phyloP scores from a whole-genome alignment of 768 basidiomycete species.

The Lactifluus rugatus region DNA sequence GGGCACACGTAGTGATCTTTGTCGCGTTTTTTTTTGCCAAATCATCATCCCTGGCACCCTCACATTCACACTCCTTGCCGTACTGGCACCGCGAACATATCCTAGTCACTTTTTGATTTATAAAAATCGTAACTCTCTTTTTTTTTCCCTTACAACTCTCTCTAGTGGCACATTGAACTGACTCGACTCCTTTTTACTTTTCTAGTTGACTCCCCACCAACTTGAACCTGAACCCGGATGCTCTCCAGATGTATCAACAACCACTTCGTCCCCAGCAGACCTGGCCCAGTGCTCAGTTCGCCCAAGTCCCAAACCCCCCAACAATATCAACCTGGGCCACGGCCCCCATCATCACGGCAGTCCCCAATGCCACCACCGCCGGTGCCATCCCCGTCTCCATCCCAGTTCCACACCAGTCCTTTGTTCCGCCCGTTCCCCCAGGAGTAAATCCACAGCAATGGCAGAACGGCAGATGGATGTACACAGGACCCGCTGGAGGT shows the following conservation, averaged over 20 bases:
- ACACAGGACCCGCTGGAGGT: neutral
- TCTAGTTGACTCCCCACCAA: too few relatives aligned
- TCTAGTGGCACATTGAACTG: too few relatives aligned
- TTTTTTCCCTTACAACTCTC: too few relatives aligned
- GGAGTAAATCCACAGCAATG: constrained; percentile 20
- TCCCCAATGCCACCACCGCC: neutral
- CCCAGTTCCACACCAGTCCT: neutral
- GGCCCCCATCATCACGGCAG: constrained; percentile 11
- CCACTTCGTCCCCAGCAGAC: constrained; percentile 11
- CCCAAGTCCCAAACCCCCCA: constrained; percentile 3
- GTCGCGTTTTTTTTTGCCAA: too few relatives aligned
- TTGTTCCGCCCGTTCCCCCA: constrained; percentile 17
- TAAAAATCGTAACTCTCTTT: too few relatives aligned
- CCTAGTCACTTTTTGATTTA: too few relatives aligned
- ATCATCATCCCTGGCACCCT: too few relatives aligned
- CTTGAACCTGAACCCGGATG: neutral
- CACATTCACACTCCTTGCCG: too few relatives aligned
- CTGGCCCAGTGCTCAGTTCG: constrained; percentile 10
- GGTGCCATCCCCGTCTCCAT: neutral
- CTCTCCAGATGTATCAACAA: constrained; percentile 15
- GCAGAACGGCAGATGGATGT: constrained; percentile 20
- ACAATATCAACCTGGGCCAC: constrained; percentile 14
- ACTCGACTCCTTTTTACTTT: too few relatives aligned
- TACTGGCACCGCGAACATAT: too few relatives aligned
- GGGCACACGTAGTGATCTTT: too few relatives aligned